A percentile compares a stretch with the other conserved stretches of the same genome.
Conservation (phyloP, 768 basidiomycete genomes). For the Panaeolus papilionaceus region DNA sequence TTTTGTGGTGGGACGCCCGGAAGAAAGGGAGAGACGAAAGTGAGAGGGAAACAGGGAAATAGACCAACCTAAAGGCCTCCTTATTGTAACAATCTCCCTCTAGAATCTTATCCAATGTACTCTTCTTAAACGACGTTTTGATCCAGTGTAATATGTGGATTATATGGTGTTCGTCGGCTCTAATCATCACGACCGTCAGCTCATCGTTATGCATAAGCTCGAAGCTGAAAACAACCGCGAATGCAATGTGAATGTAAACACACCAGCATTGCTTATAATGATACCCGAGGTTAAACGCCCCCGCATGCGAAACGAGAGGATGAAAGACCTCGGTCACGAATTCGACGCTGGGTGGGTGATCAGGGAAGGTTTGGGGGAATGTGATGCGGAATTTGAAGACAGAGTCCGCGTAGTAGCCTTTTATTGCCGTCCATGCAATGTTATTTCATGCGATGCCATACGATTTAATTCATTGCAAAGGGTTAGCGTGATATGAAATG, state of each 20-base stretch:
- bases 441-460: too few relatives aligned
- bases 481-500: too few relatives aligned
- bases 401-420: constrained; percentile 83
- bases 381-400: constrained; percentile 76
- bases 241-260: too few relatives aligned
- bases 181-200: constrained; percentile 30
- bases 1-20: background rate
- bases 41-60: constrained; percentile 27
- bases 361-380: constrained; percentile 78
- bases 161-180: constrained; percentile 81
- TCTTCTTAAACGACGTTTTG: constrained; percentile 82
- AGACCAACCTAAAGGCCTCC: constrained; percentile 76
- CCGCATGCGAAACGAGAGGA: constrained; percentile 74
- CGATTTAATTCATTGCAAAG: too few relatives aligned
- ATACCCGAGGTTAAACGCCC: constrained; percentile 67
- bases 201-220: background rate
- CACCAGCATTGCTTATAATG: constrained; percentile 75
- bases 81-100: constrained; percentile 80
- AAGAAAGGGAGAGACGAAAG: background rate
- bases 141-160: constrained; percentile 82
- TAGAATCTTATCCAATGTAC: constrained; percentile 69
- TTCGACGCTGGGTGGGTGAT: constrained; percentile 70
- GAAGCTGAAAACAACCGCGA: constrained; percentile 44
- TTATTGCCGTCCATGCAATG: background rate
- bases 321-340: constrained; percentile 88